phyloP scores from a whole-genome alignment of 208 protist species.

The Trypanosoma boissoni region DNA sequence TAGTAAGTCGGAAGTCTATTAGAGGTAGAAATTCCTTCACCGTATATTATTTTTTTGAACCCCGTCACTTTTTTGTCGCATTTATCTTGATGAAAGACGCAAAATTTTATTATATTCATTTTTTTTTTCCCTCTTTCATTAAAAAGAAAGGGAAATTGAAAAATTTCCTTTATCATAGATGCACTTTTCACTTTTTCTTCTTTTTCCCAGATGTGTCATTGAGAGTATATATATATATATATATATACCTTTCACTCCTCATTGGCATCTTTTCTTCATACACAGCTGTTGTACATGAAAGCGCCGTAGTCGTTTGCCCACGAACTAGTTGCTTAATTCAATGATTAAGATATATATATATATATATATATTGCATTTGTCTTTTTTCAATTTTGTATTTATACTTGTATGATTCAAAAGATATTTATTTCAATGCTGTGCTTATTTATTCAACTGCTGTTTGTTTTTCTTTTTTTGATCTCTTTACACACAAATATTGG shows the following conservation, averaged over 20 bases:
- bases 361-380: slow-evolving; percentile 6
- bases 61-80: too few species aligned
- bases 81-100: too few species aligned
- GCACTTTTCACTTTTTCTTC: background rate
- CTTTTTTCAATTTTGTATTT: slow-evolving; percentile 11
- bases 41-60: too few species aligned
- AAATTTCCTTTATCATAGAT: too few species aligned
- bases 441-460: background rate
- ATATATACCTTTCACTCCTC: background rate
- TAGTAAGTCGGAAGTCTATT: too few species aligned
- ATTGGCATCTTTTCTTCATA: too few species aligned
- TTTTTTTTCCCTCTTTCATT: background rate
- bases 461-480: slow-evolving; percentile 15
- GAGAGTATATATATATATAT: slow-evolving; percentile 12
- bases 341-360: slow-evolving; percentile 1
- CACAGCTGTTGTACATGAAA: too few species aligned
- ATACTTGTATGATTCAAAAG: slow-evolving; percentile 10
- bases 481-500: background rate
- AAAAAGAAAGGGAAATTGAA: too few species aligned
- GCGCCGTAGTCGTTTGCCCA: too few species aligned
- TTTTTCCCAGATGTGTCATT: background rate
- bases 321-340: too few species aligned
- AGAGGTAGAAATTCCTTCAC: too few species aligned
- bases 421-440: background rate
- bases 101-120: too few species aligned